phyloP scores from a whole-genome alignment of 1,284 basidiomycete genomes.

The Ganoderma multipileum region DNA sequence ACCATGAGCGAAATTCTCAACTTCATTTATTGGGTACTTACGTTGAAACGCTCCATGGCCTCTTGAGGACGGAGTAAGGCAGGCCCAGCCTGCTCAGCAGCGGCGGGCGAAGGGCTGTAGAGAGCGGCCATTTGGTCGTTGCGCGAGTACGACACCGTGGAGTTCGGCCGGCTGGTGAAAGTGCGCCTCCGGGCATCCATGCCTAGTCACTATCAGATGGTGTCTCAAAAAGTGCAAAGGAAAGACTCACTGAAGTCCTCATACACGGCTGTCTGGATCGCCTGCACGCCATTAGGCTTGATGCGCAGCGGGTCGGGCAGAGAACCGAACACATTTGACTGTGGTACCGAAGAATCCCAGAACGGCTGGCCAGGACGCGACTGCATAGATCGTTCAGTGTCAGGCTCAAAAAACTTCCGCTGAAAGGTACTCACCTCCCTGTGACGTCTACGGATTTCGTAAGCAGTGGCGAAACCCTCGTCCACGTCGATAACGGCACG shows the following conservation, averaged over 20 bases:
- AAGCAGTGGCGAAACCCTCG: constrained; percentile 85
- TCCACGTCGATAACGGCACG: constrained; percentile 96
- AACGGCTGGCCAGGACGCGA: constrained; percentile 78
- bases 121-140: constrained; percentile 50
- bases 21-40: constrained; percentile 40
- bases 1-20: neutral
- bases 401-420: neutral
- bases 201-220: constrained; percentile 40
- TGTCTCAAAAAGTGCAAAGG: neutral
- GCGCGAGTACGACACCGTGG: constrained; percentile 61
- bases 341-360: constrained; percentile 83
- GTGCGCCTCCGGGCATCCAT: constrained; percentile 60
- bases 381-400: constrained; percentile 40
- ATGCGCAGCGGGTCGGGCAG: constrained; percentile 93
- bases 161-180: constrained; percentile 67
- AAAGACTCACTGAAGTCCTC: constrained; percentile 86
- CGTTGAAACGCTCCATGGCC: constrained; percentile 80
- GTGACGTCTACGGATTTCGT: constrained; percentile 87
- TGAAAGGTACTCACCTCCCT: constrained; percentile 66
- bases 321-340: constrained; percentile 77
- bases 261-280: constrained; percentile 89
- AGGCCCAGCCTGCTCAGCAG: constrained; percentile 52
- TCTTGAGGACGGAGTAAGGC: constrained; percentile 65
- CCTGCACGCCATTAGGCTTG: constrained; percentile 83
- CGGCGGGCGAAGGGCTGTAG: constrained; percentile 60